These are phyloP conservation scores for Paramyrothecium roridum DNA, from an alignment of 2,329 filamentous ascomycete species.

Conservation along the genomic window DNA sequence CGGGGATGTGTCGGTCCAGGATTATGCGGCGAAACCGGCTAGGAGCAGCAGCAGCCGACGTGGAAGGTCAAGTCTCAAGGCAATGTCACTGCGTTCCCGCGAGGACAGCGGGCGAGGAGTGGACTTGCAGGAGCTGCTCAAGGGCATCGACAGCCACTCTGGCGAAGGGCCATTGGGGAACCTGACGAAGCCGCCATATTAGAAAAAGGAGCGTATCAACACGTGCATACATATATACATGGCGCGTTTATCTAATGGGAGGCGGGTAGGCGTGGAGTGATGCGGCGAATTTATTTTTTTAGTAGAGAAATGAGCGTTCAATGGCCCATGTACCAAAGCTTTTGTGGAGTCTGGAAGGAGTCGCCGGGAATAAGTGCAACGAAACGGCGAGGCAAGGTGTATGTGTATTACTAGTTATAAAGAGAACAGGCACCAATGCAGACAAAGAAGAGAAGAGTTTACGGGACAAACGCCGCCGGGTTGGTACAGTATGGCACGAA, in stretches of 20 bases:
- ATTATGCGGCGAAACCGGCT: conserved; percentile 28
- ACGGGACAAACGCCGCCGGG: too few relatives aligned
- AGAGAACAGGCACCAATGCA: too few relatives aligned
- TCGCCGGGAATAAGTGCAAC: too few relatives aligned
- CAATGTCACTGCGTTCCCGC: conserved; percentile 27
- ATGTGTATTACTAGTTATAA: too few relatives aligned
- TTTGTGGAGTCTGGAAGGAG: too few relatives aligned
- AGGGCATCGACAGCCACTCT: conserved; percentile 46
- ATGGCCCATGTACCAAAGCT: background rate
- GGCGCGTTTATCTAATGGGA: background rate
- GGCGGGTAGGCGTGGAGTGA: background rate
- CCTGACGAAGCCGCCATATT: conserved; percentile 49
- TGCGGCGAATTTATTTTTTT: too few relatives aligned
- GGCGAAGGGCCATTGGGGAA: conserved; percentile 44
- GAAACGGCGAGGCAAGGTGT: too few relatives aligned
- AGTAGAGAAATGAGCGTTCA: too few relatives aligned
- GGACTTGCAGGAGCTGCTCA: conserved; percentile 47
- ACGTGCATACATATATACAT: too few relatives aligned
- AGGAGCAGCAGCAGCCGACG: conserved; percentile 39
- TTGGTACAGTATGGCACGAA: too few relatives aligned
- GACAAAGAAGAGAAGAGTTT: too few relatives aligned
- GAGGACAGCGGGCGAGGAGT: conserved; percentile 30
- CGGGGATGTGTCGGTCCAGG: conserved; percentile 27
- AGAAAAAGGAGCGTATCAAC: conserved; percentile 6
- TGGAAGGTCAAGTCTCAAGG: conserved; percentile 33